These are phyloP conservation scores for Arachis monticola DNA, from an alignment of 331 rosid species.

Conservation along the genomic window DNA sequence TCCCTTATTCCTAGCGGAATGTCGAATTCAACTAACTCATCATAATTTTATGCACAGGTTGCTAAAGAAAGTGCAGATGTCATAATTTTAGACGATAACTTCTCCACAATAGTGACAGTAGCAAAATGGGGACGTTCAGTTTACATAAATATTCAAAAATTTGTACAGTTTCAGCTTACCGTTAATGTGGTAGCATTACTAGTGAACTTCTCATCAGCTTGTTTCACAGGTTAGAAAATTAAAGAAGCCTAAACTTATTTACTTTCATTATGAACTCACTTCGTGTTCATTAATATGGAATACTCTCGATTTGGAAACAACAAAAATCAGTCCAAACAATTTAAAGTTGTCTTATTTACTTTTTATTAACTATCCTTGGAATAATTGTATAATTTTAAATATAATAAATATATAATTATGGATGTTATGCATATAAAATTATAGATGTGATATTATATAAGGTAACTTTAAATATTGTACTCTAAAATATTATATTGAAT, in stretches of 20 bases:
- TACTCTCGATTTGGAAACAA: no score
- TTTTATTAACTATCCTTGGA: no score
- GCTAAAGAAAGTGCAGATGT: conserved; percentile 99
- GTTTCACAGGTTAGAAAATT: conserved; percentile 70
- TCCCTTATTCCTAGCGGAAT: conserved; percentile 1
- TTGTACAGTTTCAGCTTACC: conserved; percentile 92
- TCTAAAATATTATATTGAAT: not conserved
- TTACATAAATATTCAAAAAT: conserved; percentile 91
- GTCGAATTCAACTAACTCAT: conserved; percentile 23
- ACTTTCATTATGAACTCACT: not conserved
- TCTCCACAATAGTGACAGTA: conserved; percentile 94
- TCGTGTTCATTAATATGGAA: no score
- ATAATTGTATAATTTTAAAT: conserved; percentile 24
- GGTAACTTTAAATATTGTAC: no score
- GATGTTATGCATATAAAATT: no score
- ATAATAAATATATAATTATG: no score
- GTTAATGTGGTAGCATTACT: conserved; percentile 92
- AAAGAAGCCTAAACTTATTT: conserved; percentile 11
- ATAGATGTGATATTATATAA: no score
- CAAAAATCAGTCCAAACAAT: no score
- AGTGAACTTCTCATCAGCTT: conserved; percentile 92
- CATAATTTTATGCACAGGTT: conserved; percentile 59
- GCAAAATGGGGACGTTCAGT: conserved; percentile 99
- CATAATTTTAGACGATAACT: conserved; percentile 91
- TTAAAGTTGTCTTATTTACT: no score